Base-by-base conservation (phyloP, 345 rosid species). In the Gynandropsis gynandra region DNA sequence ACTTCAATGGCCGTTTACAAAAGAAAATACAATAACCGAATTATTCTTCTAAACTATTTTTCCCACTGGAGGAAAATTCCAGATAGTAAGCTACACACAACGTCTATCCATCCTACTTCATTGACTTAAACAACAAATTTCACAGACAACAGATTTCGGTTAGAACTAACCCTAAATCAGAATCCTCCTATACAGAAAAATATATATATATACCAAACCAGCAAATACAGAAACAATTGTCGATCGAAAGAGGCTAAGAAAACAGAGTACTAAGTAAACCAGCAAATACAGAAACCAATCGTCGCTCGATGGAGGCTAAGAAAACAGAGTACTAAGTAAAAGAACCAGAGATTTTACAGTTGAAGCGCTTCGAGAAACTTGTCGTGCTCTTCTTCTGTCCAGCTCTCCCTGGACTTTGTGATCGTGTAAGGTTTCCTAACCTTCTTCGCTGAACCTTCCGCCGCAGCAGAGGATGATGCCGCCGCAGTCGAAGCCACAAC, bases 381-480 rank as follows among this genome's bases (percentile, higher is more conserved):
- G 76, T 87, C 98, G 60, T 90, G 98, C 61, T 87, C 98, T 71
- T 90, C 96, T 19, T 90, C 98, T 4, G 95, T 79, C 98, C 98
- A 90, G 70, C 89, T 90, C 77, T 90, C 98, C 13, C 98, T 80
- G 0, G 96, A 90, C 80, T 90, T 90, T 65, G 98, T 90, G 65
- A 90, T 84, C n/a, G 95, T 90, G 73, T 90, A 90, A 6, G 98
- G 96, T 55, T 90, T 90, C 74, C 98, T 76, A 21, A 84, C 78
- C 58, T 84, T 90, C 85, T 90, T 90, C 35, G 78, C 68, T 14
- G 68, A 63, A 15, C 67, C 81, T 16, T 63, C 78, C 1, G 52
- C 42, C n/a, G 58, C 54, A 1, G 47, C 13, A 14, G 68, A 9
- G 18, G 76, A 5, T 3, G 72, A 18, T 0, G 74, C 35, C 3